phyloP scores from a whole-genome alignment of 2,329 filamentous ascomycete genomes.

The Dactylonectria estremocensis region DNA sequence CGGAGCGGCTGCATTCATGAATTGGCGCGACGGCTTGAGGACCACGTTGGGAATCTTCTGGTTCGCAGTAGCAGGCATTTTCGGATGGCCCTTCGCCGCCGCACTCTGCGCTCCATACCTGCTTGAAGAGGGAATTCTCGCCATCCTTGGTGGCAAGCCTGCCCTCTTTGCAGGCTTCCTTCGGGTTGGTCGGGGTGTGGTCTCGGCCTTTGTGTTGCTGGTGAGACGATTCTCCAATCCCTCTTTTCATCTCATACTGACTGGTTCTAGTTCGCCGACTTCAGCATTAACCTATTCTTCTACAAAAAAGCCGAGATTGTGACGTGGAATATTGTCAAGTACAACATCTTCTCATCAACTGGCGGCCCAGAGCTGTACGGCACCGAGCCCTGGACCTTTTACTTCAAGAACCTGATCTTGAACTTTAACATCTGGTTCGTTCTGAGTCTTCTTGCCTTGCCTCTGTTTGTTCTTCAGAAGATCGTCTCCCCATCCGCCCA shows the following conservation, averaged over 20 bases:
- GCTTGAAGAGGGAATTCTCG: slow-evolving; percentile 79
- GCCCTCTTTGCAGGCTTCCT: slow-evolving; percentile 72
- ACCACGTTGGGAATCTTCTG: slow-evolving; percentile 90
- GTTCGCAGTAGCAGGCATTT: slow-evolving; percentile 87
- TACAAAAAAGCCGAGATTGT: slow-evolving; percentile 85
- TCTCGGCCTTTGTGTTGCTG: slow-evolving; percentile 77
- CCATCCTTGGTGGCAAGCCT: slow-evolving; percentile 68
- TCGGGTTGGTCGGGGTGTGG: slow-evolving; percentile 76
- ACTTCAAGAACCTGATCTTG: slow-evolving; percentile 88
- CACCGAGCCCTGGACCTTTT: slow-evolving; percentile 97
- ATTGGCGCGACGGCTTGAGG: slow-evolving; percentile 85
- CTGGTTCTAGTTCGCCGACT: slow-evolving; percentile 72
- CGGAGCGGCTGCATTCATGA: slow-evolving; percentile 90
- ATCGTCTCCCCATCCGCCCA: slow-evolving; percentile 72
- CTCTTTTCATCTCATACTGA: neutral
- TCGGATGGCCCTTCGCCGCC: slow-evolving; percentile 96
- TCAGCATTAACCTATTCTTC: slow-evolving; percentile 84
- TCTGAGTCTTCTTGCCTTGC: slow-evolving; percentile 81
- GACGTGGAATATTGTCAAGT: slow-evolving; percentile 93
- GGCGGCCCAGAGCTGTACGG: slow-evolving; percentile 94
- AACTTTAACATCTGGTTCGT: slow-evolving; percentile 98
- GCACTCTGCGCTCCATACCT: slow-evolving; percentile 87
- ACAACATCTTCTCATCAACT: slow-evolving; percentile 90
- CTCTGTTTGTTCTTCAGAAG: slow-evolving; percentile 83
- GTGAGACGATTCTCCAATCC: slow-evolving; percentile 62